Conservation (phyloP, 2,329 filamentous ascomycete species). For the Aspergillus piperis region DNA sequence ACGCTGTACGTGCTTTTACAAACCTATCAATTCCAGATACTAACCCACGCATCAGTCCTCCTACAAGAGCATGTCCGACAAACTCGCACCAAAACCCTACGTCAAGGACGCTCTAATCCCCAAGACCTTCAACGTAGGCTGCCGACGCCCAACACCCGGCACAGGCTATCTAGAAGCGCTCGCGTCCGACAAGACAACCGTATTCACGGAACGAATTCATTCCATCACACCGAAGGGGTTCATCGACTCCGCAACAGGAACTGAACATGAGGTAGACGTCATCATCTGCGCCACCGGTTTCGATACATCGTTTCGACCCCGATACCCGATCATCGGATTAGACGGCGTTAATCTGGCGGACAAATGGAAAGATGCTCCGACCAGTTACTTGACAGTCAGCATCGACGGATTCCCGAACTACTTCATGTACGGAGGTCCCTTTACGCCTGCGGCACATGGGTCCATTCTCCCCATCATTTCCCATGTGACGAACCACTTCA, state of each 20-base stretch:
- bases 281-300: slow-evolving; percentile 42
- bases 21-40: not conserved
- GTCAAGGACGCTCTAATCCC: slow-evolving; percentile 40
- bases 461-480: slow-evolving; percentile 13
- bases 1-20: not conserved
- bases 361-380: slow-evolving; percentile 30
- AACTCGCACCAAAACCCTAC: slow-evolving; percentile 30
- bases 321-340: slow-evolving; percentile 35
- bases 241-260: slow-evolving; percentile 32
- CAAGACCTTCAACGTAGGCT: slow-evolving; percentile 41
- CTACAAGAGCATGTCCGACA: slow-evolving; percentile 7
- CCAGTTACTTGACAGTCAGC: slow-evolving; percentile 37
- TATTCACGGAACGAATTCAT: slow-evolving; percentile 58
- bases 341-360: slow-evolving; percentile 26
- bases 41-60: not conserved
- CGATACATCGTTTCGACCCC: slow-evolving; percentile 36
- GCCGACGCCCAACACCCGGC: slow-evolving; percentile 48
- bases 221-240: slow-evolving; percentile 34
- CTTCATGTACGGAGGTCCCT: slow-evolving; percentile 24
- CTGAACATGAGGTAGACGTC: slow-evolving; percentile 33
- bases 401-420: slow-evolving; percentile 37
- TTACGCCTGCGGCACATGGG: slow-evolving; percentile 13
- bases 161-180: slow-evolving; percentile 61
- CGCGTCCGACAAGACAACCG: slow-evolving; percentile 60
- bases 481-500: slow-evolving; percentile 5